Evolutionary conservation across 2,329 filamentous ascomycete species (phyloP), one percentile per base, ranked within the genome.

Genomic region (Colletotrichum limetticola): DNA sequence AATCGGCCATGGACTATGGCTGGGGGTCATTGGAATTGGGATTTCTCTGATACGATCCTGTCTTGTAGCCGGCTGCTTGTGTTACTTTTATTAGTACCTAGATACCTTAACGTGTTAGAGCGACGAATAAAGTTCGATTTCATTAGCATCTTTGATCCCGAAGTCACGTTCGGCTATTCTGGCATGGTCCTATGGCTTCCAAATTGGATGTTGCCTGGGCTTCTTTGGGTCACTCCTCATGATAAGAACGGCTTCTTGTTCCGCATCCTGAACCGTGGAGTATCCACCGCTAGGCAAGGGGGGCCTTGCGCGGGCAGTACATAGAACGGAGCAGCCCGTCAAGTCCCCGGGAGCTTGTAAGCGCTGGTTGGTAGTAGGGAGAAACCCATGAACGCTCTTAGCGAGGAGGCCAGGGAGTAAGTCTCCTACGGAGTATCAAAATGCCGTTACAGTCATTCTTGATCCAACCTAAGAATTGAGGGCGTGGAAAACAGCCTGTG

Each of bases 1-100:
- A 73, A 4, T 37, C 64, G 16, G 28, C 66, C 11, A 75, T 74
- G 66, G 66, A 74, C 28, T 70, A 74, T 16, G 72, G 63, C 2
- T 75, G 74, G 74, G 69, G 68, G 0, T 73, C 74, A 2, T 53
- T 75, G 42, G 72, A 75, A 59, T 16, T 74, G 22, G 74, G 69
- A 3, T 75, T 75, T 55, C 59, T 75, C 22, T 75, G 49, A 68
- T n/a, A 11, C 28, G 26, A 9, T 16, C 4, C 16, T 46, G 30
- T 46, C 49, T 37, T 26, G n/a, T 14, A 64, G 22, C 12, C n/a
- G 6, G 22, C 16, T 35, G 11, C 16, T 52, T 8, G 9, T n/a
- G n/a, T 35, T 3, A 12, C 32, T 52, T 8, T 5, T 8, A 26
- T 37, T 26, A 3, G 14, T 37, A 2, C 32, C 1, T n/a, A 53